A percentile compares a stretch with the other conserved stretches of the same genome.
Conservation (phyloP, 257 asterid species). For the Osmanthus fragrans region DNA sequence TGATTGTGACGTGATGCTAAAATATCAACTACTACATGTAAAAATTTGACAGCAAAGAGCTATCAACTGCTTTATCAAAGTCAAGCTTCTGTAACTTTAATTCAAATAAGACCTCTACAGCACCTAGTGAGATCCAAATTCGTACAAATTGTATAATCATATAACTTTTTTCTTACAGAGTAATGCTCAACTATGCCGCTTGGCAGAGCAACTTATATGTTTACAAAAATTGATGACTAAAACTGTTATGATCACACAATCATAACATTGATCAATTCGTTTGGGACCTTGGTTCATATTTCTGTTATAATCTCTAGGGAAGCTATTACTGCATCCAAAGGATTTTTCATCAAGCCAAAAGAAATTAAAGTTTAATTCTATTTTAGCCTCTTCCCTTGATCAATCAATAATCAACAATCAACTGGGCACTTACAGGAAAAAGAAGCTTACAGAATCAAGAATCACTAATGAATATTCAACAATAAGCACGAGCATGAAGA, state of each 20-base stretch:
- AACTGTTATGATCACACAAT: not conserved
- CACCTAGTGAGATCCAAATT: too few species aligned
- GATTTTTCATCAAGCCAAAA: not conserved
- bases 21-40: not conserved
- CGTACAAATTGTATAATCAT: too few species aligned
- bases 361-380: not conserved
- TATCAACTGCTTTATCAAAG: not conserved
- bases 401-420: not conserved
- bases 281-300: not conserved
- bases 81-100: not conserved
- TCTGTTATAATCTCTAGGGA: not conserved
- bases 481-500: not conserved
- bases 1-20: not conserved
- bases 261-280: not conserved
- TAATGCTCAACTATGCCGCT: not conserved
- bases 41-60: not conserved
- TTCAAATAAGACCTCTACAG: too few species aligned
- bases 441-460: not conserved
- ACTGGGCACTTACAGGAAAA: not conserved
- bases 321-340: not conserved
- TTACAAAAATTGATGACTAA: not conserved
- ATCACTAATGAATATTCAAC: not conserved
- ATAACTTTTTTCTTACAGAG: not conserved
- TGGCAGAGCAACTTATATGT: not conserved
- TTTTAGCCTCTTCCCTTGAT: not conserved